Percentiles rank a stretch among this genome's conserved stretches.
These are phyloP conservation scores for Talaromyces trachyspermus DNA, from an alignment of 495 filamentous ascomycete species.

Conservation along the genomic window DNA sequence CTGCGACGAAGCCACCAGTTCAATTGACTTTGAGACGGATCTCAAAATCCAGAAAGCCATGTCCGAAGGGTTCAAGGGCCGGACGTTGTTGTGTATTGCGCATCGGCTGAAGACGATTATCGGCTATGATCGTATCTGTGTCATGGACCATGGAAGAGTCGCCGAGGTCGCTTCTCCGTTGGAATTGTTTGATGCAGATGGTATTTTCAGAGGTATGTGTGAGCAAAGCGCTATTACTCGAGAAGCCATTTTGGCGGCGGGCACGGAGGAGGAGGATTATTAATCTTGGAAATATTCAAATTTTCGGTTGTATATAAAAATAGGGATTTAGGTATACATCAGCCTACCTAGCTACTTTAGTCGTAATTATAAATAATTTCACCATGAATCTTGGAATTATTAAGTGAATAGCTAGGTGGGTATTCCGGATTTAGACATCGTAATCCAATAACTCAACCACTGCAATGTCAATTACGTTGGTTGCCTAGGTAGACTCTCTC, in stretches of 20 bases:
- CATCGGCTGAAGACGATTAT: conserved; percentile 21
- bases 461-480: too few relatives aligned
- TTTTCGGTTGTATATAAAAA: neutral
- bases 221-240: conserved; percentile 9
- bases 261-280: neutral
- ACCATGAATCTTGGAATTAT: too few relatives aligned
- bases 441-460: too few relatives aligned
- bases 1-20: conserved; percentile 19
- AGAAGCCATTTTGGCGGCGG: conserved; percentile 1
- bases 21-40: conserved; percentile 22
- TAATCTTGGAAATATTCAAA: neutral
- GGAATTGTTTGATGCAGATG: conserved; percentile 12
- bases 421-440: too few relatives aligned
- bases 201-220: conserved; percentile 16
- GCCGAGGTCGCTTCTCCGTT: conserved; percentile 18
- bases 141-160: conserved; percentile 18
- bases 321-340: neutral
- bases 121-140: conserved; percentile 18
- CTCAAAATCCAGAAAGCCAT: conserved; percentile 18
- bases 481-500: too few relatives aligned
- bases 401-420: too few relatives aligned
- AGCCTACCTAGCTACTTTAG: too few relatives aligned
- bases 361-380: too few relatives aligned
- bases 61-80: conserved; percentile 10
- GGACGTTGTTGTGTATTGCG: conserved; percentile 21